Conservation (phyloP, 2,329 filamentous ascomycete genomes). For the Beauveria medogensis region DNA sequence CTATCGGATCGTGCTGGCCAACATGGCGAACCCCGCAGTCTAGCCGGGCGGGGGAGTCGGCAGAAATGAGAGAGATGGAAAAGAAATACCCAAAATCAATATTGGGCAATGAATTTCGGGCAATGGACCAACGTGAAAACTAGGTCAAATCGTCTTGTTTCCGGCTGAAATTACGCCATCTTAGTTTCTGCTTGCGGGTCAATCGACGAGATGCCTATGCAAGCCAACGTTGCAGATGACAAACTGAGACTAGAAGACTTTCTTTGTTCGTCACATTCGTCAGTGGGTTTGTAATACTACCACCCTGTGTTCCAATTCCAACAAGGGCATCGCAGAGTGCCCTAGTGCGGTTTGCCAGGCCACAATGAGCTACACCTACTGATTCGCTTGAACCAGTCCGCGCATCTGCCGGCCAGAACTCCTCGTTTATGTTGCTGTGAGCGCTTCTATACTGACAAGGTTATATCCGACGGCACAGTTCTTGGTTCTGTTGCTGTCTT, state of each 20-base stretch:
- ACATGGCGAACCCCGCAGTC: conserved; percentile 16
- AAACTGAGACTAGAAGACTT: neutral
- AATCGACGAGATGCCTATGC: neutral
- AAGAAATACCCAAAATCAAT: too few species aligned
- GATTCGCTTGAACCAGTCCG: neutral
- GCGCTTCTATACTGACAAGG: neutral
- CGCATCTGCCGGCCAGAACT: neutral
- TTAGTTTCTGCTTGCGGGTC: neutral
- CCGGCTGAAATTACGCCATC: neutral
- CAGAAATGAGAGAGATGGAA: neutral
- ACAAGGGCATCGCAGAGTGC: neutral
- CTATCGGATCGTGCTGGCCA: conserved; percentile 34
- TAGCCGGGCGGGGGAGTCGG: neutral
- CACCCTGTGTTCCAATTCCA: neutral
- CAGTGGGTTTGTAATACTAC: neutral
- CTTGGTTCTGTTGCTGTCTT: neutral
- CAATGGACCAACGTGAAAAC: neutral
- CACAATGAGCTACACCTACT: too few species aligned
- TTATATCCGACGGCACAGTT: neutral
- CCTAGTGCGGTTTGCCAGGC: too few species aligned
- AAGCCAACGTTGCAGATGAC: neutral
- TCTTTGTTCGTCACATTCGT: neutral
- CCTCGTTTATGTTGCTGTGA: neutral
- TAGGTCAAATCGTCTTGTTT: too few species aligned
- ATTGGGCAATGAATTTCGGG: too few species aligned